Conservation (phyloP, 495 filamentous ascomycete genomes). For the Aspergillus incahuasiensis region DNA sequence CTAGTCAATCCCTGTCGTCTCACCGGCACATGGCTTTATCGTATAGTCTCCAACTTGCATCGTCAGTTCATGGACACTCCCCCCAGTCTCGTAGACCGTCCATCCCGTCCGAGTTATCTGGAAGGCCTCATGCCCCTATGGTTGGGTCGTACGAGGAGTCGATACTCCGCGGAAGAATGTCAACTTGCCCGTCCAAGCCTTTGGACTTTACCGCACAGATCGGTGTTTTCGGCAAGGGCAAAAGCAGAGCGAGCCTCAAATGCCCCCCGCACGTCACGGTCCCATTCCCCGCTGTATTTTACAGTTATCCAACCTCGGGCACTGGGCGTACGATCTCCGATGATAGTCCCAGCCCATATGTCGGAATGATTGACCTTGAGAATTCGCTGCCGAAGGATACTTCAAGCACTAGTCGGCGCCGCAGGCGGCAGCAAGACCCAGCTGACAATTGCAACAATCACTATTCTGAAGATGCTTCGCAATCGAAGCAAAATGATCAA, state of each 20-base stretch:
- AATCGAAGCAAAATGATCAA: slow-evolving; percentile 15
- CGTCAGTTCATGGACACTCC: slow-evolving; percentile 57
- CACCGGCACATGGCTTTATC: slow-evolving; percentile 66
- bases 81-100: slow-evolving; percentile 64
- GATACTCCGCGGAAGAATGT: slow-evolving; percentile 92
- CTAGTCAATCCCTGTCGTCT: slow-evolving; percentile 66
- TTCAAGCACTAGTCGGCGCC: slow-evolving; percentile 36
- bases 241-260: slow-evolving; percentile 78
- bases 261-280: slow-evolving; percentile 91
- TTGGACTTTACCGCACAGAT: slow-evolving; percentile 94
- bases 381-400: slow-evolving; percentile 57
- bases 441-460: slow-evolving; percentile 24
- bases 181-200: slow-evolving; percentile 89
- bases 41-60: slow-evolving; percentile 52
- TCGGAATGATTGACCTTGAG: slow-evolving; percentile 89
- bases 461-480: slow-evolving; percentile 8
- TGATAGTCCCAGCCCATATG: slow-evolving; percentile 92
- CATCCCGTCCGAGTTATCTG: slow-evolving; percentile 66
- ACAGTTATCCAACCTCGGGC: slow-evolving; percentile 72
- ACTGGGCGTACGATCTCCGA: slow-evolving; percentile 57
- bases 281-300: slow-evolving; percentile 95
- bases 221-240: slow-evolving; percentile 83
- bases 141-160: slow-evolving; percentile 98
- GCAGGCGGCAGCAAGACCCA: slow-evolving; percentile 45
- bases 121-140: slow-evolving; percentile 85